Evolutionary conservation across 345 rosid genomes (phyloP), one percentile per base, ranked within the genome.

Genomic region (Viola odorata): DNA sequence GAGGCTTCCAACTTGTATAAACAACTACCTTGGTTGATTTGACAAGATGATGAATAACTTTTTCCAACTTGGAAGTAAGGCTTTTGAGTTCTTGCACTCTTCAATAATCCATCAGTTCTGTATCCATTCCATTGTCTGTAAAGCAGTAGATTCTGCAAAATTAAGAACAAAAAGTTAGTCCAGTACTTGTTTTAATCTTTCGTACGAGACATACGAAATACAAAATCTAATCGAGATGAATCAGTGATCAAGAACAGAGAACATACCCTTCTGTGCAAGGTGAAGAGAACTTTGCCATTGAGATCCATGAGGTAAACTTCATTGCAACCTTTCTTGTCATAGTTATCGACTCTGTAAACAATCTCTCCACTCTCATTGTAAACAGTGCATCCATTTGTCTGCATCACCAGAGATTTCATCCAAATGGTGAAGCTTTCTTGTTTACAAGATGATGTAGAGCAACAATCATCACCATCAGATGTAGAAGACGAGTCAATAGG

Each of bases 321-420:
- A 8, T 38, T 48, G 3, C 63, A 13, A 12, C 68, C 48, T 41
- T 79, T 85, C 48, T 58, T 62, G 5, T 82, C 87, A 37, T 85
- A 85, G 59, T 83, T 85, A 54, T 85, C 91, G 5, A 85, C 76
- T 5, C 91, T 78, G 57, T 76, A 84, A 12, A 66, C 68, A 15
- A 85, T 74, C 3, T 77, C 83, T 0, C 91, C 88, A 10, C 65
- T 76, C 52, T 78, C 64, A 57, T 82, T 74, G 48, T 61, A 85
- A 64, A 82, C 85, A 4, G 91, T 85, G 81, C 84, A 82, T 37
- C 91, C 91, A 50, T 85, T 81, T 50, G 74, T 69, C 50, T 81
- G 80, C 75, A 77, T 77, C 62, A 85, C 79, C 14, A 85, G 64
- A 23, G 91, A 85, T 63, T 82, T 85, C 91, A 85, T 85, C 91